Percentiles rank a stretch among this genome's conserved stretches.
phyloP scores from a whole-genome alignment of 2,329 filamentous ascomycete genomes.

The Chrysoporthe deuterocubensis region DNA sequence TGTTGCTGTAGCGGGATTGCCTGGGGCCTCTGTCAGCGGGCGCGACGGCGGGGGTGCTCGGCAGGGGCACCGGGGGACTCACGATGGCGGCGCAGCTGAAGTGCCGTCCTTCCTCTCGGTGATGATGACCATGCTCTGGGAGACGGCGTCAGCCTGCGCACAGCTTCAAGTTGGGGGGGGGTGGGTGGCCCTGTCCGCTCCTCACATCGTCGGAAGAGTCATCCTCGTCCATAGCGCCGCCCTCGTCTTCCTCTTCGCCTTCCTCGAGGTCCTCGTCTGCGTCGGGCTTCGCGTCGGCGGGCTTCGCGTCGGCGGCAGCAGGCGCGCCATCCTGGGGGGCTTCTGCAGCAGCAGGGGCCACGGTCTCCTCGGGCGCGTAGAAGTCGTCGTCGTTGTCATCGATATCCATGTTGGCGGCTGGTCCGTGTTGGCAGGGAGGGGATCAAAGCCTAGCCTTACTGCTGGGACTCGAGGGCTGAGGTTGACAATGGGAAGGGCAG shows the following conservation, averaged over 20 bases:
- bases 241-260: constrained; percentile 67
- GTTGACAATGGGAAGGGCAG: not conserved
- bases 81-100: constrained; percentile 63
- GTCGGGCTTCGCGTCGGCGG: constrained; percentile 41
- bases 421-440: constrained; percentile 8
- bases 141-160: constrained; percentile 11
- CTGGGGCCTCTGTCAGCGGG: constrained; percentile 40
- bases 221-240: constrained; percentile 64
- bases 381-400: constrained; percentile 69
- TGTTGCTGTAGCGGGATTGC: constrained; percentile 66
- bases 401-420: constrained; percentile 58
- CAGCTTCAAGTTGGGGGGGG: not conserved
- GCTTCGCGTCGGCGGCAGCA: constrained; percentile 32
- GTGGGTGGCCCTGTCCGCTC: not conserved
- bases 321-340: constrained; percentile 22
- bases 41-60: not conserved
- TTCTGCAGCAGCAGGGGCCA: constrained; percentile 38
- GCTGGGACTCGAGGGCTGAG: constrained; percentile 7
- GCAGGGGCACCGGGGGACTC: constrained; percentile 36
- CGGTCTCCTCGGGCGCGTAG: constrained; percentile 64
- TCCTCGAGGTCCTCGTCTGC: constrained; percentile 62
- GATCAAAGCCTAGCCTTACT: not conserved
- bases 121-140: constrained; percentile 69
- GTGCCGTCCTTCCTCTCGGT: constrained; percentile 69
- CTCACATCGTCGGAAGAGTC: constrained; percentile 48